Evolutionary conservation across 2,329 filamentous ascomycete species (phyloP).

Genomic region (Talaromyces pinophilus): DNA sequence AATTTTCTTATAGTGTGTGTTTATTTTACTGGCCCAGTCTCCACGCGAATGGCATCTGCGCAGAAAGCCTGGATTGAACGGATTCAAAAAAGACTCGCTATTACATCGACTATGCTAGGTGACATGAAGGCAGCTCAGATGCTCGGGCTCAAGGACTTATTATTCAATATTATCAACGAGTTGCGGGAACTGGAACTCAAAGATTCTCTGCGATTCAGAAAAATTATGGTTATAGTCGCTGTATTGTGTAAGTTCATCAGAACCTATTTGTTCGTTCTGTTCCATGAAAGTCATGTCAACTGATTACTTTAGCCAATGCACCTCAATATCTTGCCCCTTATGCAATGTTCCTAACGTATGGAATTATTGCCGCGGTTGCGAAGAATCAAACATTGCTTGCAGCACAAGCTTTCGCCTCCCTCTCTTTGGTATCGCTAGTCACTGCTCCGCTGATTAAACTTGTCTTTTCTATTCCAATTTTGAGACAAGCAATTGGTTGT

Average conservation of each 20-base stretch:
- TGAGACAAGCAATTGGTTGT: constrained; percentile 42
- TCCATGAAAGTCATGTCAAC: background rate
- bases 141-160: constrained; percentile 47
- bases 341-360: constrained; percentile 28
- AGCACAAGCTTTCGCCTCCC: constrained; percentile 29
- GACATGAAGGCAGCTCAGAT: constrained; percentile 53
- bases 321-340: constrained; percentile 30
- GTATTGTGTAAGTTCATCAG: constrained; percentile 9
- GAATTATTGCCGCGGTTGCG: constrained; percentile 25
- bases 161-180: constrained; percentile 41
- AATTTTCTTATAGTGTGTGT: background rate
- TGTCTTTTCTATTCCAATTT: constrained; percentile 32
- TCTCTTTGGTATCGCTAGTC: constrained; percentile 31
- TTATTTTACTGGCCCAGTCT: constrained; percentile 13
- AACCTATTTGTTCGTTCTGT: background rate
- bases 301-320: background rate
- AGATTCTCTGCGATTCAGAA: constrained; percentile 7
- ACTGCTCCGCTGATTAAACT: constrained; percentile 29
- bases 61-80: constrained; percentile 18
- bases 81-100: constrained; percentile 9
- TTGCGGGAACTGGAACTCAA: constrained; percentile 41
- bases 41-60: background rate
- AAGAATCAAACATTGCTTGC: constrained; percentile 26
- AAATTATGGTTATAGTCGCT: constrained; percentile 6
- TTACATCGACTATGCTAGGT: constrained; percentile 33